Base-by-base conservation (phyloP, 257 asterid genomes). In the Solanum raphanifolium region DNA sequence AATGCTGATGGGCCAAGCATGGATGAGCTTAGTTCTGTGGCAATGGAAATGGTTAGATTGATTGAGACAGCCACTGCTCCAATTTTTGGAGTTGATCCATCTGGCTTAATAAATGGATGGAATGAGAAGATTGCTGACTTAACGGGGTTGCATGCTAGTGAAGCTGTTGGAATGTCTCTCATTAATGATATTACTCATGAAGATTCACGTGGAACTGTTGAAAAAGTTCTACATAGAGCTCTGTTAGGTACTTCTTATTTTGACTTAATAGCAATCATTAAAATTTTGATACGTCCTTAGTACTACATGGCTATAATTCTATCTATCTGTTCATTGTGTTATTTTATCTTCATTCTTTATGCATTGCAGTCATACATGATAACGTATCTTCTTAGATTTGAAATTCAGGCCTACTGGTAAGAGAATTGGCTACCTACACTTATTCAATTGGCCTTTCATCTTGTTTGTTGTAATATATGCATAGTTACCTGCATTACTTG, bases 41-140 rank as follows among this genome's bases (percentile, higher is more conserved):
- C 93, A 6, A 88, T 39, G 90, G 94, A 94, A 89, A 91, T 95
- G 92, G 94, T 89, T 18, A 88, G 94, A 60, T 79, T 94, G 89
- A 90, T 95, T 36, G 98, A 95, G 86, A 94, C 93, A 11, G 95
- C 96, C 7, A 89, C 88, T 29, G 95, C 90, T 78, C 98, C 98
- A 10, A 92, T 95, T 60, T 94, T 95, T 65, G 95, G 94, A 72
- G 97, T 93, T 18, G 93, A 94, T 90, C 86, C 86, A 55, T 90
- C 91, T 10, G 95, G 95, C 68, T 31, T 89, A 79, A 87, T 94
- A 85, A 94, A 94, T 89, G 95, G 95, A 46, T 95, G 97, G 98
- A 95, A 95, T 66, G 66, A 88, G 34, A 94, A 94, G 89, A 93
- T 95, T 89, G 87, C 89, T 81, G 98, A 95, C 89, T 87, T 95